Conservation (phyloP, 139 green algal genomes). For the Picochlorum sp. region DNA sequence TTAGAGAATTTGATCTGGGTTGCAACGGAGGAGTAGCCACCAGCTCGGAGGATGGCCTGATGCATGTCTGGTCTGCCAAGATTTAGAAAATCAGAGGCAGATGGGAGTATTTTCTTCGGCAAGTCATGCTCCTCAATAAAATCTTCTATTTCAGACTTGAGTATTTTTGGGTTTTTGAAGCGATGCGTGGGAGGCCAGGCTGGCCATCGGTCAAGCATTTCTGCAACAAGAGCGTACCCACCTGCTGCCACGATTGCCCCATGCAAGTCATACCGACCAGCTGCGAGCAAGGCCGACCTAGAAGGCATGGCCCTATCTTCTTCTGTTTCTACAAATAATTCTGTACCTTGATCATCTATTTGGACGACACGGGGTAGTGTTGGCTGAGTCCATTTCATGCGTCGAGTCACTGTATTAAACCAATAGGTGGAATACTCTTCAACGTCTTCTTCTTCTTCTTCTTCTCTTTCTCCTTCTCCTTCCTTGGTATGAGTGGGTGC, state of each 20-base stretch:
- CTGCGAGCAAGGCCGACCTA: slow-evolving; percentile 12
- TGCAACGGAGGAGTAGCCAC: slow-evolving; percentile 23
- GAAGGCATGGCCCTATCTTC: slow-evolving; percentile 25
- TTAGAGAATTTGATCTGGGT: not conserved
- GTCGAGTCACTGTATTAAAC: slow-evolving; percentile 20
- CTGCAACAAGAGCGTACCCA: slow-evolving; percentile 23
- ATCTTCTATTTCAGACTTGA: not conserved
- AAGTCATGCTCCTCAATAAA: slow-evolving; percentile 8
- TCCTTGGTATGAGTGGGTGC: not conserved
- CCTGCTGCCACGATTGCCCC: slow-evolving; percentile 28
- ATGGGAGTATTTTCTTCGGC: slow-evolving; percentile 15
- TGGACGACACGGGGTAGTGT: slow-evolving; percentile 4
- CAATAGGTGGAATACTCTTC: slow-evolving; percentile 4
- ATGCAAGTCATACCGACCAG: slow-evolving; percentile 35
- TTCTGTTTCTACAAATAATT: slow-evolving; percentile 16
- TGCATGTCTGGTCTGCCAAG: slow-evolving; percentile 30
- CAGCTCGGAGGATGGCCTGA: slow-evolving; percentile 23
- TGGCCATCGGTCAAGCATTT: slow-evolving; percentile 19
- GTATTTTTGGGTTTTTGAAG: not conserved
- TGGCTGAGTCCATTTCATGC: slow-evolving; percentile 8
- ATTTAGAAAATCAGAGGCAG: slow-evolving; percentile 8
- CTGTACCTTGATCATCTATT: slow-evolving; percentile 19
- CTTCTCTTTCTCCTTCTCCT: not conserved
- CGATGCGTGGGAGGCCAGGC: slow-evolving; percentile 13
- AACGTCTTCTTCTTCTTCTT: not conserved